Evolutionary conservation across 75 land plant genomes (phyloP), one percentile per base, ranked within the genome.

Genomic region (Selaginella tamariscina): DNA sequence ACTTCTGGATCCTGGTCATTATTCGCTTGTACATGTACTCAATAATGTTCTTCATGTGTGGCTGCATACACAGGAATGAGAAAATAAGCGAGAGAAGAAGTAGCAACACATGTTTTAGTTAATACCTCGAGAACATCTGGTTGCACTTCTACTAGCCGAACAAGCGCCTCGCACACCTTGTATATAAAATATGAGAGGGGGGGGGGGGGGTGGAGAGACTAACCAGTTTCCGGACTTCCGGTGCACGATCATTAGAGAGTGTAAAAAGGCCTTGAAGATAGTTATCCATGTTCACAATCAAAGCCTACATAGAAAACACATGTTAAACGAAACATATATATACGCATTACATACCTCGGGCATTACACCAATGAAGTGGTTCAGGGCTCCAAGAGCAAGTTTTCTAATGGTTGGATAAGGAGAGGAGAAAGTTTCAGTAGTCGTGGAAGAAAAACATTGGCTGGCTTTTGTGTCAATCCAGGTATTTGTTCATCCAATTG

Each of bases 171-270:
- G 70, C 98, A 94, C 8, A 94, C 98, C 98, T 94, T 39, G 49
- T 15, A 39, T 39, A 15, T 39, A 39, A 39, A 39, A 39, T 39
- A 39, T 39, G 11, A 39, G 11, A 39, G 15, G 49, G 11, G 15
- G n/a, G n/a, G n/a, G 18, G 64, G 22, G 22, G 11, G 31, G 29
- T 8, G 32, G 29, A 54, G 23, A 13, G 5, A 15, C 26, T 71
- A 60, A 94, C 98, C 96, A 94, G 68, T 80, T 94, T 94, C 31
- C 98, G 79, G 21, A 94, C 96, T 56, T 94, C 98, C 28, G 91
- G 60, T 27, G 84, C 33, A 68, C 91, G 65, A 71, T 94, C 98
- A 74, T 81, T 70, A 26, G 98, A 85, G 55, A 90, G 88, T 49
- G 66, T 32, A 83, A 94, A 94, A 27, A 94, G 80, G 68, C 96